Evolutionary conservation across 768 basidiomycete genomes (phyloP).

Genomic region (Pleurotus tuoliensis): DNA sequence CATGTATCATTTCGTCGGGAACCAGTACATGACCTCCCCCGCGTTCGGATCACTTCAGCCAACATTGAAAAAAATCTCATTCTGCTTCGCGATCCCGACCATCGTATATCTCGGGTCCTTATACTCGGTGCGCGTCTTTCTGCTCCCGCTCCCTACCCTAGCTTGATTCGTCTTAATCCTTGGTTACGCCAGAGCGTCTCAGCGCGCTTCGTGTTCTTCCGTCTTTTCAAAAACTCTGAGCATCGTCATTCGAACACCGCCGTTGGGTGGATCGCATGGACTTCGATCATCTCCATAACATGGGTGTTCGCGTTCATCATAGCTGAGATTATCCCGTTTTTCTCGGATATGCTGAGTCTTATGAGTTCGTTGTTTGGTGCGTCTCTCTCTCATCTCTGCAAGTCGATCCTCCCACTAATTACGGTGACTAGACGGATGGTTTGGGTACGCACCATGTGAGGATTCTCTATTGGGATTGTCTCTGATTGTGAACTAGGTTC

Average conservation of each 20-base stretch:
- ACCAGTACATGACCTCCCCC: constrained; percentile 42
- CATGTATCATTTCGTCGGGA: constrained; percentile 34
- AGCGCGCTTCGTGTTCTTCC: constrained; percentile 43
- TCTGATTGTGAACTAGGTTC: constrained; percentile 20
- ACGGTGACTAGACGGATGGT: constrained; percentile 24
- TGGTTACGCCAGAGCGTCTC: constrained; percentile 28
- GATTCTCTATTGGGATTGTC: background rate
- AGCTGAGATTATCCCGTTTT: constrained; percentile 32
- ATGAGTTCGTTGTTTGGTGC: constrained; percentile 40
- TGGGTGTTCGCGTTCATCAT: constrained; percentile 31
- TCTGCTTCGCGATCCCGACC: constrained; percentile 43
- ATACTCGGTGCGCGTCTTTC: constrained; percentile 29
- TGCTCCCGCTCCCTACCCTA: background rate
- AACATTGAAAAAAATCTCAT: constrained; percentile 37
- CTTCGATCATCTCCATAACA: constrained; percentile 24
- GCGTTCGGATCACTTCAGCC: constrained; percentile 37
- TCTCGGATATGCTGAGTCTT: constrained; percentile 35
- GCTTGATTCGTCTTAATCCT: background rate
- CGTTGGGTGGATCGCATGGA: constrained; percentile 28
- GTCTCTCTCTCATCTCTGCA: constrained; percentile 9
- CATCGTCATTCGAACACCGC: constrained; percentile 32
- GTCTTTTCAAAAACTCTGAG: constrained; percentile 32
- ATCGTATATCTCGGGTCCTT: constrained; percentile 41
- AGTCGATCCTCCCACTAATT: background rate
- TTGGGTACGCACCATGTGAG: constrained; percentile 18